These are phyloP conservation scores for Citeromyces siamensis DNA, from an alignment of 1,139 yeast species.

Conservation along the genomic window DNA sequence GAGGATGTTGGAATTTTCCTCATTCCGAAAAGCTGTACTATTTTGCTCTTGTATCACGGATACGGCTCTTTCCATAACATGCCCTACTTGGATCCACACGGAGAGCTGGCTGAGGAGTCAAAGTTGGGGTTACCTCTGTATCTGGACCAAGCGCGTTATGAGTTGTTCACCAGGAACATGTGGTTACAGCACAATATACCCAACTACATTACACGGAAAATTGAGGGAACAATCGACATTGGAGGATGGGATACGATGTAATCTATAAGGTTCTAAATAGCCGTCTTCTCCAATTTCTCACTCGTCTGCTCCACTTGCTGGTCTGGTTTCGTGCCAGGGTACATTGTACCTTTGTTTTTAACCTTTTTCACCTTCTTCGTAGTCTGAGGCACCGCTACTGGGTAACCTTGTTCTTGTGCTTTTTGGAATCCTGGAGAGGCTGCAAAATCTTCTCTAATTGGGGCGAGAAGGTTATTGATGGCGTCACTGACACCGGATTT, in stretches of 20 bases:
- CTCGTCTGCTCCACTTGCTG: conserved; percentile 17
- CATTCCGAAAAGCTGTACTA: conserved; percentile 63
- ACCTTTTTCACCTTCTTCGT: conserved; percentile 51
- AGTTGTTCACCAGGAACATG: conserved; percentile 48
- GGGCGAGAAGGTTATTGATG: conserved; percentile 69
- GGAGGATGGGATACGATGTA: conserved; percentile 96
- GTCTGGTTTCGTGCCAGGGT: conserved; percentile 48
- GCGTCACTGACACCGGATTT: conserved; percentile 85
- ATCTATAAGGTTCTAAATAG: conserved; percentile 6
- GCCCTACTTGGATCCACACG: conserved; percentile 80
- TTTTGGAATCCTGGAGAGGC: conserved; percentile 60
- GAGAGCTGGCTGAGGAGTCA: conserved; percentile 69
- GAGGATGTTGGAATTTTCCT: conserved; percentile 62
- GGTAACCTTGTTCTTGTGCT: conserved; percentile 72
- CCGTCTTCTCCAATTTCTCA: conserved; percentile 21
- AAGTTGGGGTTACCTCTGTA: conserved; percentile 66
- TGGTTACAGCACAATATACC: conserved; percentile 79
- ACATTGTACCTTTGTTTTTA: conserved; percentile 76
- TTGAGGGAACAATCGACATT: conserved; percentile 69
- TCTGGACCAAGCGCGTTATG: conserved; percentile 51
- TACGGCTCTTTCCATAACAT: conserved; percentile 76
- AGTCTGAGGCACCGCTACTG: conserved; percentile 48
- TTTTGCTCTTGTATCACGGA: conserved; percentile 49
- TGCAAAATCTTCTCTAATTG: conserved; percentile 63
- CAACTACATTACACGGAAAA: conserved; percentile 63